Percentiles rank a stretch among this genome's conserved stretches.
phyloP scores from a whole-genome alignment of 768 basidiomycete species.

The Phylloporus sp. region DNA sequence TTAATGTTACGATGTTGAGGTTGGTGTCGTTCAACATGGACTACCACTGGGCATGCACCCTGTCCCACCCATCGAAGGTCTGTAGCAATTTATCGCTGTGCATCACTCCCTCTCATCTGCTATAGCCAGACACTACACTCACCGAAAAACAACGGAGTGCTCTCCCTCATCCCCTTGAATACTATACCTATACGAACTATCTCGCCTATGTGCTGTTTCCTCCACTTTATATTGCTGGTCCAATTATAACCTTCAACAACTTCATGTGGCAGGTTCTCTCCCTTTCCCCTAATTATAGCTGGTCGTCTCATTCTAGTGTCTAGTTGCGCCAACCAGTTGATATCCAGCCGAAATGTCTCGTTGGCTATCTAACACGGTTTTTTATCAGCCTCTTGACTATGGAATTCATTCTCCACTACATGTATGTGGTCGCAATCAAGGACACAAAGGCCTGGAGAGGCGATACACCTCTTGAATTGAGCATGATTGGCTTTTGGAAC shows the following conservation, averaged over 20 bases:
- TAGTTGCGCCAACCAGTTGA: slow-evolving; percentile 60
- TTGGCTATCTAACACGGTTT: slow-evolving; percentile 70
- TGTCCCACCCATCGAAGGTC: slow-evolving; percentile 41
- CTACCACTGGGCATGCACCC: slow-evolving; percentile 74
- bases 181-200: slow-evolving; percentile 72
- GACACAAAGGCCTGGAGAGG: slow-evolving; percentile 80
- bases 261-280: slow-evolving; percentile 83
- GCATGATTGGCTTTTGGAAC: slow-evolving; percentile 97
- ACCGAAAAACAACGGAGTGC: slow-evolving; percentile 60
- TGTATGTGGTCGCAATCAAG: slow-evolving; percentile 97
- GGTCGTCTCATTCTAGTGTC: background rate
- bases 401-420: slow-evolving; percentile 89
- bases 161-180: slow-evolving; percentile 48
- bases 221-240: slow-evolving; percentile 93
- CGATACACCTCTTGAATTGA: slow-evolving; percentile 72
- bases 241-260: slow-evolving; percentile 94
- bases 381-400: slow-evolving; percentile 70
- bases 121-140: slow-evolving; percentile 30
- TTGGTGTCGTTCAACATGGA: slow-evolving; percentile 93
- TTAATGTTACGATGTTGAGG: slow-evolving; percentile 95
- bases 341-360: slow-evolving; percentile 38
- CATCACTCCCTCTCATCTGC: slow-evolving; percentile 2
- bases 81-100: slow-evolving; percentile 12
- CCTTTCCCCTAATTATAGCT: background rate
- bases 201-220: slow-evolving; percentile 86